These are phyloP conservation scores for Chaetomidium leptoderma DNA, from an alignment of 495 filamentous ascomycete genomes.

Conservation along the genomic window DNA sequence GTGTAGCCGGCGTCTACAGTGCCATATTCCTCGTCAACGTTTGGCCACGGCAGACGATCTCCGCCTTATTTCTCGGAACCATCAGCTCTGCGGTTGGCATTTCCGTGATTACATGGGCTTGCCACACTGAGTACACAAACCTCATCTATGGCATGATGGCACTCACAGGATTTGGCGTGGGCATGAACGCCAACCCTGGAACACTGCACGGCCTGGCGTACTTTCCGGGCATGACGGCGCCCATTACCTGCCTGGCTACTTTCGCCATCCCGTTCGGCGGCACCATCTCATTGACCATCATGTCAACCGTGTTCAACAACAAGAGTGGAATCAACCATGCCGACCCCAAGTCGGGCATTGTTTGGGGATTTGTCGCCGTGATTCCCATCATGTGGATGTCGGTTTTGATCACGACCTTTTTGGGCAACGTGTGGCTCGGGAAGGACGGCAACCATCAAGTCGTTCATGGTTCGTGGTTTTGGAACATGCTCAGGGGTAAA, in stretches of 20 bases:
- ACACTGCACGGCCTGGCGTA: slow-evolving; percentile 51
- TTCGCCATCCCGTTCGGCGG: slow-evolving; percentile 56
- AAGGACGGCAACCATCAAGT: slow-evolving; percentile 26
- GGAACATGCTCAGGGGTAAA: slow-evolving; percentile 22
- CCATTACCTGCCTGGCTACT: slow-evolving; percentile 48
- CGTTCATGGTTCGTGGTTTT: slow-evolving; percentile 22
- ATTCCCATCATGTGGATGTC: slow-evolving; percentile 49
- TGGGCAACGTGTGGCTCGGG: slow-evolving; percentile 54
- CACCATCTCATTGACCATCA: slow-evolving; percentile 53
- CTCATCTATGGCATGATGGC: slow-evolving; percentile 59
- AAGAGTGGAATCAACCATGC: slow-evolving; percentile 22
- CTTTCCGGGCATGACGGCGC: slow-evolving; percentile 48
- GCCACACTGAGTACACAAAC: slow-evolving; percentile 34
- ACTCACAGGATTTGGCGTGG: slow-evolving; percentile 54
- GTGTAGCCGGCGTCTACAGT: slow-evolving; percentile 47
- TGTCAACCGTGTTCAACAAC: slow-evolving; percentile 60
- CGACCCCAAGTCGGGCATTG: slow-evolving; percentile 44
- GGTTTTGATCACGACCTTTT: slow-evolving; percentile 40
- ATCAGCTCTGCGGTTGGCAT: slow-evolving; percentile 46
- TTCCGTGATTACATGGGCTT: slow-evolving; percentile 46
- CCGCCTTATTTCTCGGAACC: slow-evolving; percentile 47
- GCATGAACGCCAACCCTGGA: slow-evolving; percentile 39
- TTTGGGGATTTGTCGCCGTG: slow-evolving; percentile 54
- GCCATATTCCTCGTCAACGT: slow-evolving; percentile 53
- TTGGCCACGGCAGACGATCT: slow-evolving; percentile 54